These are phyloP conservation scores for Penicillium sclerotiorum DNA, from an alignment of 2,329 filamentous ascomycete species.

Conservation along the genomic window DNA sequence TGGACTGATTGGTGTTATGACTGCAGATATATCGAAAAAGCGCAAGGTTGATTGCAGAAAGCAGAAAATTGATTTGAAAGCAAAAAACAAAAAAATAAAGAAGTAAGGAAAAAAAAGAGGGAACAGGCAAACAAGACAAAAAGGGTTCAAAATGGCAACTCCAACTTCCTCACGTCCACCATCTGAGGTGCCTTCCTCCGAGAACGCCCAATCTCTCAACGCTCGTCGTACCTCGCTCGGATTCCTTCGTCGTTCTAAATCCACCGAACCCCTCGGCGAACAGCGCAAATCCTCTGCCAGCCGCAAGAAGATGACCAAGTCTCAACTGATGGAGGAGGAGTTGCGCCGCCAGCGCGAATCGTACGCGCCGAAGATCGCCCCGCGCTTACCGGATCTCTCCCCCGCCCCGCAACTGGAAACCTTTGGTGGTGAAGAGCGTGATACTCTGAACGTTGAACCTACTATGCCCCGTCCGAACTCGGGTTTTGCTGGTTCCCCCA, in stretches of 20 bases:
- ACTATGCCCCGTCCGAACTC: conserved; percentile 34
- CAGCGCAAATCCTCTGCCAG: conserved; percentile 43
- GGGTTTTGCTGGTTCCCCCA: conserved; percentile 25
- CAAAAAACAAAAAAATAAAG: too few species aligned
- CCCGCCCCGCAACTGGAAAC: conserved; percentile 55
- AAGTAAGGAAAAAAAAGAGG: neutral
- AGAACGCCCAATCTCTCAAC: conserved; percentile 34
- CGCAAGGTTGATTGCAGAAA: neutral
- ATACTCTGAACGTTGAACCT: conserved; percentile 62
- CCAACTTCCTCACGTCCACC: conserved; percentile 37
- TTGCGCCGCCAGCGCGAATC: conserved; percentile 59
- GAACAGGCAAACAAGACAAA: neutral
- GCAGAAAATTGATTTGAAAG: too few species aligned
- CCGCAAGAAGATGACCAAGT: conserved; percentile 43
- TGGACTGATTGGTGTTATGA: conserved; percentile 3
- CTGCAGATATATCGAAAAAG: conserved; percentile 3
- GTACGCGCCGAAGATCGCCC: conserved; percentile 59
- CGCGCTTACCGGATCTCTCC: conserved; percentile 54
- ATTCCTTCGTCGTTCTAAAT: conserved; percentile 69
- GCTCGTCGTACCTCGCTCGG: conserved; percentile 55
- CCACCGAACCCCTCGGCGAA: conserved; percentile 62
- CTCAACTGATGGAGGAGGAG: conserved; percentile 52
- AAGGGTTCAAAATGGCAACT: conserved; percentile 34
- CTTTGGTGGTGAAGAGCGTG: conserved; percentile 65
- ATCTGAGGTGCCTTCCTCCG: conserved; percentile 34